These are phyloP conservation scores for Fusarium coffeatum DNA, from an alignment of 2,329 filamentous ascomycete species.

Conservation along the genomic window DNA sequence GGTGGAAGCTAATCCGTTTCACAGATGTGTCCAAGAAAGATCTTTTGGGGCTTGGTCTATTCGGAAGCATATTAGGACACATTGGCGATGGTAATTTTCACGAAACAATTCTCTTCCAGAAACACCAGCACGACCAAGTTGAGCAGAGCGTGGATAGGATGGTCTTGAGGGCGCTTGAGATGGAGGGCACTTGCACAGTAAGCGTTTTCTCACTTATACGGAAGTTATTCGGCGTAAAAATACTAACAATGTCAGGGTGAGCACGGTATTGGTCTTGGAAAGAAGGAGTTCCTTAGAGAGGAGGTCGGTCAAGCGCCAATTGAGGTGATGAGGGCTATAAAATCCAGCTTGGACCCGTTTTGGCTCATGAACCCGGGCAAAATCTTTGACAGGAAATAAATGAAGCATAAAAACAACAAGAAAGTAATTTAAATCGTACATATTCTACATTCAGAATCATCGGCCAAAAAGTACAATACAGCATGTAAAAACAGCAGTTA, in stretches of 20 bases:
- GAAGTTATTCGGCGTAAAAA: fast-evolving
- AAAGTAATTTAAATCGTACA: fast-evolving
- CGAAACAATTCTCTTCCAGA: conserved; percentile 89
- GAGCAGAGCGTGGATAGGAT: conserved; percentile 87
- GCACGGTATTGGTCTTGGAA: conserved; percentile 86
- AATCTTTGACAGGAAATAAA: conserved; percentile 58
- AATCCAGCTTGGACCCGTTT: conserved; percentile 80
- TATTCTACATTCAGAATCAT: background rate
- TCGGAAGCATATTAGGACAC: conserved; percentile 88
- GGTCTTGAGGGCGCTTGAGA: conserved; percentile 88
- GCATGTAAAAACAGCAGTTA: background rate
- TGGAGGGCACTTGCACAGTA: conserved; percentile 88
- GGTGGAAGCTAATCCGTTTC: fast-evolving
- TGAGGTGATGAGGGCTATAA: conserved; percentile 85
- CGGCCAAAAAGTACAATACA: background rate
- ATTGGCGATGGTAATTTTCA: conserved; percentile 97
- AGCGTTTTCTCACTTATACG: background rate
- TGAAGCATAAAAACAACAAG: no score
- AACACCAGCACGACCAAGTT: conserved; percentile 78
- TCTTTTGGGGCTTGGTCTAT: conserved; percentile 84
- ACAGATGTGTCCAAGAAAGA: conserved; percentile 86
- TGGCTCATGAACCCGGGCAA: conserved; percentile 95
- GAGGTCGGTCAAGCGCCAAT: conserved; percentile 85
- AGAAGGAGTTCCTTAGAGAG: conserved; percentile 81
- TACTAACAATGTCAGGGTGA: conserved; percentile 64